Conservation (phyloP, 306 rosid species). For the Trichosanthes truncata region DNA sequence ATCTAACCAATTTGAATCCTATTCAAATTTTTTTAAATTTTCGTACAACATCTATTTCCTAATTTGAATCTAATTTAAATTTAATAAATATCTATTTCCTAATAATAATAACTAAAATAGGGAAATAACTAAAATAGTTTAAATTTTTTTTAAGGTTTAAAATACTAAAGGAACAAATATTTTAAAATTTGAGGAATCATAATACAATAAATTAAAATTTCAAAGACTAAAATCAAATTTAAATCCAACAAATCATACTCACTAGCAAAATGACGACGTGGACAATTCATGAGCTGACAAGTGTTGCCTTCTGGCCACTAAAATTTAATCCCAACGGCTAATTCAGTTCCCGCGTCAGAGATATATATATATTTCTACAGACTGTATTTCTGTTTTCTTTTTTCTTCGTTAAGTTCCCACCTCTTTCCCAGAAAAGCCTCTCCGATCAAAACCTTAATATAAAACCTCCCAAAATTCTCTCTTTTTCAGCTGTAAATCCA, state of each 20-base stretch:
- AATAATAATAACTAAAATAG: too few relatives aligned
- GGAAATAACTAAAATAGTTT: too few relatives aligned
- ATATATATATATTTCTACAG: background rate
- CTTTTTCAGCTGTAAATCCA: background rate
- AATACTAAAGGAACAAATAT: too few relatives aligned
- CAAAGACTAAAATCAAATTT: too few relatives aligned
- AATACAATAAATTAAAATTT: too few relatives aligned
- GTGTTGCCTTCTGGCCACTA: background rate
- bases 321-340: constrained; percentile 12
- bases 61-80: too few relatives aligned
- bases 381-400: background rate
- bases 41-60: too few relatives aligned
- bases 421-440: background rate
- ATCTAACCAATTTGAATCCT: too few relatives aligned
- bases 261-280: background rate
- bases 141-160: too few relatives aligned
- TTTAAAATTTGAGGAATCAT: too few relatives aligned
- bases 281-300: background rate
- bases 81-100: too few relatives aligned
- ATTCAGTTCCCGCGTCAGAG: background rate
- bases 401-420: background rate
- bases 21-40: too few relatives aligned
- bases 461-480: background rate
- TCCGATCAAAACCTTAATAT: background rate
- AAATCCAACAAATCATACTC: background rate